phyloP scores from a whole-genome alignment of 768 basidiomycete genomes.

The Agaricus subrufescens region DNA sequence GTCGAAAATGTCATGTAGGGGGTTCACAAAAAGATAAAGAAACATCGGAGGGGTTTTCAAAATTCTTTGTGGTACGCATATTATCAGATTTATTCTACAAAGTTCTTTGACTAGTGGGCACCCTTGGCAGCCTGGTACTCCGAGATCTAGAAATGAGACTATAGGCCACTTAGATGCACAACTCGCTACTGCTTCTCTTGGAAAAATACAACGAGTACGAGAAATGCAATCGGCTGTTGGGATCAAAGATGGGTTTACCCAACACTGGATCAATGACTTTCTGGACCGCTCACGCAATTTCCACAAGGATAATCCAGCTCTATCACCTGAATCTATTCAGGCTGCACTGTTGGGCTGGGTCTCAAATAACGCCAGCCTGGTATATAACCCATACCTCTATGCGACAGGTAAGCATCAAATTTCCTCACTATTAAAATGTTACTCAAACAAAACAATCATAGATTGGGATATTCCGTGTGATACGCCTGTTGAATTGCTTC shows the following conservation, averaged over 20 bases:
- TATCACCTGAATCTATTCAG: conserved; percentile 15
- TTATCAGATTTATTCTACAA: too few species aligned
- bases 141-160: conserved; percentile 17
- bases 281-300: conserved; percentile 17
- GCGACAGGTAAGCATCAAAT: conserved; percentile 27
- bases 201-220: conserved; percentile 23
- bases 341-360: conserved; percentile 24
- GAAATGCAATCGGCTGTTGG: conserved; percentile 26
- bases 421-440: conserved; percentile 25
- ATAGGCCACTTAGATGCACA: conserved; percentile 23
- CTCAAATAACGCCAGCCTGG: conserved; percentile 13
- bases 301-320: conserved; percentile 16
- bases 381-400: conserved; percentile 28
- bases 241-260: conserved; percentile 33
- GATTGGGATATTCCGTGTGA: conserved; percentile 26
- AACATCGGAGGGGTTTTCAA: conserved; percentile 27
- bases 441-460: conserved; percentile 16
- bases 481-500: conserved; percentile 39
- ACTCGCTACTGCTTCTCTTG: conserved; percentile 23
- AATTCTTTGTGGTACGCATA: conserved; percentile 18
- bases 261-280: conserved; percentile 32
- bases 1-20: conserved; percentile 34
- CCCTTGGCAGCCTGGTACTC: conserved; percentile 8
- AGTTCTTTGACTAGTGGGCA: too few species aligned
- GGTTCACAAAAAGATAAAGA: conserved; percentile 27